A percentile compares a stretch with the other conserved stretches of the same genome.
phyloP scores from a whole-genome alignment of 2,329 filamentous ascomycete genomes.

The Sarocladium oryzae region DNA sequence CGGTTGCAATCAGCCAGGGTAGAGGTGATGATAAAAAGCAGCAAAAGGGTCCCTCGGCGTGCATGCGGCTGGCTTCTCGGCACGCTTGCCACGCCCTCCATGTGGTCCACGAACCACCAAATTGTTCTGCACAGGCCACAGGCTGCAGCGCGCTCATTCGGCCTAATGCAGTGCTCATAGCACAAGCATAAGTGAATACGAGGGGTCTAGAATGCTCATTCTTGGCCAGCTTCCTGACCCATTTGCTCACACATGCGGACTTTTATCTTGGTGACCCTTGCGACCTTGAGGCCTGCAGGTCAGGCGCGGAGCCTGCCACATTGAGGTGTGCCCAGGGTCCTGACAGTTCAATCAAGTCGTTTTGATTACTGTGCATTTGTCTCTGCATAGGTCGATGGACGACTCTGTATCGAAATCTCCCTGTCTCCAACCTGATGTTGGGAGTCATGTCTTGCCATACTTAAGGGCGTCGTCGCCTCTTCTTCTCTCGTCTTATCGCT shows the following conservation, averaged over 20 bases:
- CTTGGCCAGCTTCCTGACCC: not conserved
- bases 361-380: not conserved
- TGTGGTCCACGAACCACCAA: slow-evolving; percentile 1
- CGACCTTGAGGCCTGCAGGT: not conserved
- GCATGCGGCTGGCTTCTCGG: slow-evolving; percentile 3
- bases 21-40: too few species aligned
- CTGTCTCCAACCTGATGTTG: too few species aligned
- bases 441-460: too few species aligned
- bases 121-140: not conserved
- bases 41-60: not conserved
- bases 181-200: slow-evolving; percentile 4
- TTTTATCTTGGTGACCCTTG: not conserved
- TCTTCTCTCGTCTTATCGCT: too few species aligned
- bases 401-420: not conserved
- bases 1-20: too few species aligned
- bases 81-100: not conserved
- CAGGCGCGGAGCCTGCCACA: not conserved
- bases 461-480: too few species aligned
- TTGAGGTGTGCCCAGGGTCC: not conserved
- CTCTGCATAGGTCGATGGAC: not conserved
- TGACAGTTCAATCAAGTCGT: not conserved
- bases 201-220: not conserved
- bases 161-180: not conserved
- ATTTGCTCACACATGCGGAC: not conserved
- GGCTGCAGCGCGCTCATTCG: not conserved